These are phyloP conservation scores for Trebouxia gelatinosa DNA, from an alignment of 163 green algal genomes.

Conservation along the genomic window DNA sequence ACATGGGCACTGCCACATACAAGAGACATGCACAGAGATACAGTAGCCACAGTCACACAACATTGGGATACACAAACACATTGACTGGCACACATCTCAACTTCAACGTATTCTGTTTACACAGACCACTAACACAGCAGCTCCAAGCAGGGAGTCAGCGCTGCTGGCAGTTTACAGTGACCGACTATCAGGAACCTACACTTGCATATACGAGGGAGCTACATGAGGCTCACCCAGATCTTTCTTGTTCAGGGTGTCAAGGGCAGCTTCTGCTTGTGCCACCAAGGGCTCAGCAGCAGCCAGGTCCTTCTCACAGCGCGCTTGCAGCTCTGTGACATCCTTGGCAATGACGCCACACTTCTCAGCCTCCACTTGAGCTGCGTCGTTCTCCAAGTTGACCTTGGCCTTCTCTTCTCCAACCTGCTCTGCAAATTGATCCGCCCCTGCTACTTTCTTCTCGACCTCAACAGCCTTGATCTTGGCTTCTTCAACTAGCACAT, in stretches of 20 bases:
- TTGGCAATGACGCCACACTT: constrained; percentile 77
- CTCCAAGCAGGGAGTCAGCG: too few species aligned
- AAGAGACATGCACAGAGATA: neutral
- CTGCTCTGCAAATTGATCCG: constrained; percentile 41
- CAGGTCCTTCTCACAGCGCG: constrained; percentile 82
- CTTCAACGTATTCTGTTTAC: too few species aligned
- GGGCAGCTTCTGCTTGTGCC: constrained; percentile 80
- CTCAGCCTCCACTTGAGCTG: constrained; percentile 71
- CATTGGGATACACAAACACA: neutral
- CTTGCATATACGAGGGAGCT: constrained; percentile 69
- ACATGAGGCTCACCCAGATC: constrained; percentile 87
- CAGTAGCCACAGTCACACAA: neutral
- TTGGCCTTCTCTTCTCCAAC: constrained; percentile 31
- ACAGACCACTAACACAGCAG: too few species aligned
- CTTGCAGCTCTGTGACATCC: constrained; percentile 80
- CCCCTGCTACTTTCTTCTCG: constrained; percentile 44
- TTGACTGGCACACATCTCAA: neutral
- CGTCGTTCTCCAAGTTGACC: constrained; percentile 66
- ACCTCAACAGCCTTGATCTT: constrained; percentile 47
- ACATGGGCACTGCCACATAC: too few species aligned
- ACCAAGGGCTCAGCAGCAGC: constrained; percentile 89
- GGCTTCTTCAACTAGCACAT: constrained; percentile 46
- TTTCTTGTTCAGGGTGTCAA: constrained; percentile 90
- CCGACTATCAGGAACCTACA: constrained; percentile 87
- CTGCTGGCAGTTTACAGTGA: too few species aligned